Base-by-base conservation (phyloP, 139 green algal species). In the Parachlorella kessleri region DNA sequence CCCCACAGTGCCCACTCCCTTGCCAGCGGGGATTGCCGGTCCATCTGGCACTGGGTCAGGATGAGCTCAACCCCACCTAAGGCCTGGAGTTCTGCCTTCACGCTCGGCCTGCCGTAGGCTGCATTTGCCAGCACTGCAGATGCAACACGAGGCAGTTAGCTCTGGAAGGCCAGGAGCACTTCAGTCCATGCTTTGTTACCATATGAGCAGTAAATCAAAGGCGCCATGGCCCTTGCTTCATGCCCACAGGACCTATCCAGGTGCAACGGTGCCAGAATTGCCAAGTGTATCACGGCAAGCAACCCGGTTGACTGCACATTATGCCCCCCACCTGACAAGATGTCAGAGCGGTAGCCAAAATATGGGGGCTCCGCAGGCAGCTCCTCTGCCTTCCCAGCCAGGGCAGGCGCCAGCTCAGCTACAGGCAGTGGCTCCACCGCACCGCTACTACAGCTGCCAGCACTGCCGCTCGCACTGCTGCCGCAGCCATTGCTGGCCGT, bases 1-100 rank as follows among this genome's bases (percentile, higher is more conserved):
- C 80, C 92, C 92, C 91, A 98, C 64, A 98, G 86, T 48, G 88
- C 94, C 92, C 94, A 98, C 86, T 98, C 95, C 0, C 92, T 82
- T 4, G 93, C 90, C 66, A 97, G 55, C 4, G 93, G 93, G 32
- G 83, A 88, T 2, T 73, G 37, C 3, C 88, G 79, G 65, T 97
- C 92, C 33, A 93, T 66, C 79, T 93, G 81, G 70, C 81, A 88
- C 24, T 91, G 85, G n/a, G 79, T 67, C 35, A 97, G 83, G 65
- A 97, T 36, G 65, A 96, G 70, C 78, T 92, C 84, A 14, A 94
- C 74, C 0, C 88, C 88, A 21, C 84, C 88, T 35, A 81, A 40
- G 4, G 18, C 18, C 18, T 68, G 36, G 64, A 95, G 66, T 38
- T 74, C 71, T 2, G 77, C 55, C 78, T 93, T 40, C 53, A 94